Conservation (phyloP, 2,329 filamentous ascomycete species). For the Ophiostoma tasmaniense region DNA sequence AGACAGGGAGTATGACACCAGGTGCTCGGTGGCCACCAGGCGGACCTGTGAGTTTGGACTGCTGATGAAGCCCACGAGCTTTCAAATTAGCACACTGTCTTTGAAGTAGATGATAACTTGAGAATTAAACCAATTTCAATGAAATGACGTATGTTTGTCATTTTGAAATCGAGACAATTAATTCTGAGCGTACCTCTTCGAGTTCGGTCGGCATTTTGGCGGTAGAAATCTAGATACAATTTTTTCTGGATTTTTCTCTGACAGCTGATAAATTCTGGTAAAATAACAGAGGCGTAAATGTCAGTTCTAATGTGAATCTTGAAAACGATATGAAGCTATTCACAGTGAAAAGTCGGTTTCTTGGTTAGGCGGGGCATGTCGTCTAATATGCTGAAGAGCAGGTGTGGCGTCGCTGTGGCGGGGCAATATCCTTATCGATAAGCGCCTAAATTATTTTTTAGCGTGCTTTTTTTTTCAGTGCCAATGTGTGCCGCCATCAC, state of each 20-base stretch:
- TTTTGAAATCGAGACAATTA: background rate
- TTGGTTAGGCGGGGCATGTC: slow-evolving; percentile 12
- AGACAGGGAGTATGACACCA: slow-evolving; percentile 70
- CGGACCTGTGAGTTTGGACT: slow-evolving; percentile 88
- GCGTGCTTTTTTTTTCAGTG: slow-evolving; percentile 15
- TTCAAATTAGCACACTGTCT: slow-evolving; percentile 5
- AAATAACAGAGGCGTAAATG: too few species aligned
- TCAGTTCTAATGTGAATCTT: background rate
- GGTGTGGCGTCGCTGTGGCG: slow-evolving; percentile 16
- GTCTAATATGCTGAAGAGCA: background rate
- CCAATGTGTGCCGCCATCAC: slow-evolving; percentile 13
- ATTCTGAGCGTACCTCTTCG: slow-evolving; percentile 51
- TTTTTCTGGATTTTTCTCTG: background rate
- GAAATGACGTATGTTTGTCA: background rate
- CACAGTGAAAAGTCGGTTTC: slow-evolving; percentile 15
- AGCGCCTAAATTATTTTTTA: slow-evolving; percentile 10
- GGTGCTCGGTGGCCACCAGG: slow-evolving; percentile 73
- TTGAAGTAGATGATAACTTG: background rate
- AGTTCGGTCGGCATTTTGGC: slow-evolving; percentile 62
- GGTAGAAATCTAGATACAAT: too few species aligned
- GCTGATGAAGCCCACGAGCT: slow-evolving; percentile 90
- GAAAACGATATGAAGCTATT: slow-evolving; percentile 14
- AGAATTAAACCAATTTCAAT: background rate
- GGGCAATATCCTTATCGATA: slow-evolving; percentile 15
- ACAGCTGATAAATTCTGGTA: background rate